Base-by-base conservation (phyloP, 140 eudicot species). In the Ambrosia hybrid region DNA sequence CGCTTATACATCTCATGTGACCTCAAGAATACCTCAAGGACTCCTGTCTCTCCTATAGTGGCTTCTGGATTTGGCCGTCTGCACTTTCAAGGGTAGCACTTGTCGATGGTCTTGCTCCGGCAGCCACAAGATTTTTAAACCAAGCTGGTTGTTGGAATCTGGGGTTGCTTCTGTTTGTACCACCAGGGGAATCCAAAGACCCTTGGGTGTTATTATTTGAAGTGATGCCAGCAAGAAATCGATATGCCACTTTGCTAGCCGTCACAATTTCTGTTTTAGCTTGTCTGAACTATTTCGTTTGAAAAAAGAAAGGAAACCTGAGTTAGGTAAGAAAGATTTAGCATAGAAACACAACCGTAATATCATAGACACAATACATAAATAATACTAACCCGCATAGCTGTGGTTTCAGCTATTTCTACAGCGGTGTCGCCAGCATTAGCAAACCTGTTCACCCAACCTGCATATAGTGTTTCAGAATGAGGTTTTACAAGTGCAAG, bases 211-310 rank as follows among this genome's bases (percentile, higher is more conserved):
- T 75, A 57, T 63, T 78, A 75, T 88, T 86, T 43, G 96, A 78
- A 33, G 84, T 63, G 34, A 87, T 76, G 63, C 96, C 96, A n/a
- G 89, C 67, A 46, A 90, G 82, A 60, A 87, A 90, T 8, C 95
- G 87, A 67, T 85, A 90, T 39, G 91, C 96, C 77, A 87, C 95
- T 61, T 83, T 90, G 82, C 96, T 87, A n/a, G 95, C 96, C 9
- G 96, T 65, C 56, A 90, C 91, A 4, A 90, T 90, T 85, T 90
- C 96, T 4, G 96, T 83, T 80, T 85, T 90, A 26, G 96, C 96
- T 87, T 87, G 96, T 61, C 85, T 90, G 64, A 87, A 79, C 96
- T 90, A 82, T 75, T 16, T 80, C 71, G 83, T 62, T 64, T 63
- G 15, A 5, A 4, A 11, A 11, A 37, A 61, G n/a, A 61, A 60